Percentiles rank a stretch among this genome's conserved stretches.
These are phyloP conservation scores for Solanum chmielewskii DNA, from an alignment of 257 asterid species.

Conservation along the genomic window DNA sequence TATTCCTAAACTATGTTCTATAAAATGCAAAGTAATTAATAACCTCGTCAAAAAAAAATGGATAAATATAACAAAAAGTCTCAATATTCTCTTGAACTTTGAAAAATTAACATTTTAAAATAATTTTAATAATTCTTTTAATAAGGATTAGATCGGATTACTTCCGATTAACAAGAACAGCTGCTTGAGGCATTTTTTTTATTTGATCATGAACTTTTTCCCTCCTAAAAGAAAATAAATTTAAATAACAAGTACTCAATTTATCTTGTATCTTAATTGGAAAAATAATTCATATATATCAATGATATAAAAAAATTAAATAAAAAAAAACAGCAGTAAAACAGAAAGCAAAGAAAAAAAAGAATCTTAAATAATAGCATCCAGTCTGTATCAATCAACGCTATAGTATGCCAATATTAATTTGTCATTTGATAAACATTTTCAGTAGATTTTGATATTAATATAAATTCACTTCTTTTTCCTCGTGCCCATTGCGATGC, in stretches of 20 bases:
- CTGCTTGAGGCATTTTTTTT: background rate
- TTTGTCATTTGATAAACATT: background rate
- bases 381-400: background rate
- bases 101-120: too few species aligned
- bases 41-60: background rate
- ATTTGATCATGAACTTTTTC: background rate
- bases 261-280: background rate
- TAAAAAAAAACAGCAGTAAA: background rate
- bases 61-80: background rate
- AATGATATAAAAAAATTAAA: background rate
- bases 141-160: background rate
- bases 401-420: background rate
- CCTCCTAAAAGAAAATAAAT: background rate
- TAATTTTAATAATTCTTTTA: background rate
- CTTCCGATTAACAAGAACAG: background rate
- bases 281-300: background rate
- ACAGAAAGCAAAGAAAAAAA: background rate
- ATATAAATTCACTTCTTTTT: background rate
- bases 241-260: background rate
- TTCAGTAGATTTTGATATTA: background rate
- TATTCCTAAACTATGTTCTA: background rate
- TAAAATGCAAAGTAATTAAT: too few species aligned
- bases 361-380: background rate
- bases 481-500: constrained; percentile 1
- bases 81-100: background rate